Percentiles rank a stretch among this genome's conserved stretches.
Conservation (phyloP, 2,329 filamentous ascomycete species). For the Fusarium odoratissimum region DNA sequence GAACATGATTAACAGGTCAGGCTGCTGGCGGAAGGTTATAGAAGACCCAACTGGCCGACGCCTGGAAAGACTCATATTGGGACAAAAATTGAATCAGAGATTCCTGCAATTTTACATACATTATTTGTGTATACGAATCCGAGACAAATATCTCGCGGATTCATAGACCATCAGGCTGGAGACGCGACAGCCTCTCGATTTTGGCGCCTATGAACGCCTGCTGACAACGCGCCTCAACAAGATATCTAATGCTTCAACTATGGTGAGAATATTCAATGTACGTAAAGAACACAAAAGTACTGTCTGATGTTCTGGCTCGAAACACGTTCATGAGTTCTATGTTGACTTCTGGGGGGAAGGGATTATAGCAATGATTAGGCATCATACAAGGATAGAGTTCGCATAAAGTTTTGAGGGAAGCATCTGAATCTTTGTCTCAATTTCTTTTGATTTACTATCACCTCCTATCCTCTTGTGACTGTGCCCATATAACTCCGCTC, state of each 20-base stretch:
- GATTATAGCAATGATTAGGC: background rate
- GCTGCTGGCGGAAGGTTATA: background rate
- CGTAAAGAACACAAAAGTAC: too few relatives aligned
- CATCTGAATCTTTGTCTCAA: background rate
- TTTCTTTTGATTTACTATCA: fast-evolving
- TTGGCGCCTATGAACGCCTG: background rate
- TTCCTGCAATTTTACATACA: fast-evolving
- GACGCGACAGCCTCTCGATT: background rate
- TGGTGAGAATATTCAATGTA: too few relatives aligned
- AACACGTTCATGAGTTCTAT: background rate
- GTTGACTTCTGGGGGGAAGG: fast-evolving
- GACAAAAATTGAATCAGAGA: fast-evolving
- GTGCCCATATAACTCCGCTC: background rate
- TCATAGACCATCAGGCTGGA: background rate
- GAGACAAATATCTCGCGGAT: too few relatives aligned
- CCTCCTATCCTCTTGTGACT: background rate
- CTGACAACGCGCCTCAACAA: background rate
- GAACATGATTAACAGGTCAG: too few relatives aligned
- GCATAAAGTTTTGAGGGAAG: fast-evolving
- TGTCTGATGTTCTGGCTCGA: too few relatives aligned
- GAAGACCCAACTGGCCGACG: too few relatives aligned
- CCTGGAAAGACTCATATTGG: background rate
- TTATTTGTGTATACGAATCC: fast-evolving
- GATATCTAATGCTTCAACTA: fast-evolving
- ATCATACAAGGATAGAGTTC: background rate